Conservation (phyloP, 441 rosid genomes). For the Erodium texanum region DNA sequence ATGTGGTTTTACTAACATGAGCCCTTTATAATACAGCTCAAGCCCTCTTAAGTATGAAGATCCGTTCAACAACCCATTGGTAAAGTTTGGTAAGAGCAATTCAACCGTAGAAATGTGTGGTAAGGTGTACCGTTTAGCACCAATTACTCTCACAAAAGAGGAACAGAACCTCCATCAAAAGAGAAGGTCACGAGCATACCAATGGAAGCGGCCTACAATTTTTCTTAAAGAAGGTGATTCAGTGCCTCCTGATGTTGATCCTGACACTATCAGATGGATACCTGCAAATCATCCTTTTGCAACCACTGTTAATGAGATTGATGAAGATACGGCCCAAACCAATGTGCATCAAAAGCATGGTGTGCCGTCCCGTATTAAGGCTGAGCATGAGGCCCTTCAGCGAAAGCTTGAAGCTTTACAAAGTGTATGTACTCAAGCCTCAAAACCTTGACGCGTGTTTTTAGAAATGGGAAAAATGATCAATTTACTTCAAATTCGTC, state of each 20-base stretch:
- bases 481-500: background rate
- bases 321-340: slow-evolving; percentile 81
- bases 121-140: slow-evolving; percentile 73
- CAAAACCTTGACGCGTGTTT: background rate
- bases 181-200: slow-evolving; percentile 90
- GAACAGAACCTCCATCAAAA: slow-evolving; percentile 72
- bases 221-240: slow-evolving; percentile 89
- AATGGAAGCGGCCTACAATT: slow-evolving; percentile 82
- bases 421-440: slow-evolving; percentile 31
- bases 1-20: background rate
- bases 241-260: slow-evolving; percentile 79
- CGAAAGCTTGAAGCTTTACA: slow-evolving; percentile 76
- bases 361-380: slow-evolving; percentile 80
- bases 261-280: slow-evolving; percentile 88
- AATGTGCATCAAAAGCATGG: slow-evolving; percentile 93
- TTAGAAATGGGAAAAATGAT: background rate
- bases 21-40: slow-evolving; percentile 42
- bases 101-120: slow-evolving; percentile 90
- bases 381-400: slow-evolving; percentile 92
- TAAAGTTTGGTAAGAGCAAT: slow-evolving; percentile 63
- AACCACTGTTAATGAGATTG: slow-evolving; percentile 69
- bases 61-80: slow-evolving; percentile 85
- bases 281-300: slow-evolving; percentile 98
- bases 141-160: slow-evolving; percentile 69
- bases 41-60: slow-evolving; percentile 76